Base-by-base conservation (phyloP, 1,284 basidiomycete genomes). In the Quambalaria eucalypti region DNA sequence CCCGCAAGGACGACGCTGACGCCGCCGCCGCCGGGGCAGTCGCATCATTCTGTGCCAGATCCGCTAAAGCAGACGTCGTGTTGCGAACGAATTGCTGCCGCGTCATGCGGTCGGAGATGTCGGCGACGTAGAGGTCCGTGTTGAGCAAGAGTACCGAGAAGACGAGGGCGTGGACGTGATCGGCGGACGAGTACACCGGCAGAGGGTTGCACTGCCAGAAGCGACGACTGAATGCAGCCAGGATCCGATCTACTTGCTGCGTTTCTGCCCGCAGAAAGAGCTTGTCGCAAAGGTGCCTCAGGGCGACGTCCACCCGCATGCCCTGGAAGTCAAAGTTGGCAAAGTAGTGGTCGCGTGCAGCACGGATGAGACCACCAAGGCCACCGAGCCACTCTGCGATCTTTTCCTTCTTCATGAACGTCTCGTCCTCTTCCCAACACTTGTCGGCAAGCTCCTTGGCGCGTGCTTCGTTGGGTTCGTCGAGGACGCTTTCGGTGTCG, bases 361-460 rank as follows among this genome's bases (percentile, higher is more conserved):
- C 77, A 61, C 84, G 85, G 76, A 92, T 93, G 64, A 91, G 80
- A 9, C 78, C 77, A 26, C 84, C 84, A 60, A 83, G 79, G 69
- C 89, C 86, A 62, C 93, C 93, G 39, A 98, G 80, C 85, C 90
- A 97, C 76, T 95, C 89, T 1, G 93, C 90, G 67, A 96, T 88
- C 79, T 92, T 93, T 66, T 93, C 90, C 66, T 85, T 85, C 21
- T 83, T 80, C 62, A 93, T 75, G 73, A 91, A 91, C 2, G 81
- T 81, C 63, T 87, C 84, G 69, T 97, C 89, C 70, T 91, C 88
- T n/a, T 84, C 82, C 82, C 88, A 89, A 74, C 88, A 91, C 56
- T 84, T 83, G 48, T 79, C 77, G 0, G 92, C 91, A 44, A 89
- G 76, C 50, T 85, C 84, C 59, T 68, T 12, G 52, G 60, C 36